A percentile compares a stretch with the other conserved stretches of the same genome.
These are phyloP conservation scores for Cystobasidium onofrii DNA, from an alignment of 768 basidiomycete genomes.

Conservation along the genomic window DNA sequence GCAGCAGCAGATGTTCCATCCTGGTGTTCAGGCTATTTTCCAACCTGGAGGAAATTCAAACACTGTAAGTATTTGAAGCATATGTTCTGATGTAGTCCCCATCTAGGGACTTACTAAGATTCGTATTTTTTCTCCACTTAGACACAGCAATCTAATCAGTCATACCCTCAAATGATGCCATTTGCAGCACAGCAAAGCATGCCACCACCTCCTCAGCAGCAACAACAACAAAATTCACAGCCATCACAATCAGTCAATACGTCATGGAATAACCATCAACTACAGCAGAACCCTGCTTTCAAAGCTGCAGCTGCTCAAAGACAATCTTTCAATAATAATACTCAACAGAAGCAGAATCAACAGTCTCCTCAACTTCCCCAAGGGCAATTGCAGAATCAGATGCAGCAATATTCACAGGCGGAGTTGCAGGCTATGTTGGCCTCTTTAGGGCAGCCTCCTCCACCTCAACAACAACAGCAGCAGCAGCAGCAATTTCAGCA, in stretches of 20 bases:
- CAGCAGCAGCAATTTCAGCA: constrained; percentile 11
- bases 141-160: not conserved
- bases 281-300: not conserved
- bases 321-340: not conserved
- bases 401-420: constrained; percentile 14
- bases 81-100: too few species aligned
- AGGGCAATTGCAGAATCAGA: not conserved
- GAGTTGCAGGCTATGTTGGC: constrained; percentile 16
- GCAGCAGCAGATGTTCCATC: constrained; percentile 12
- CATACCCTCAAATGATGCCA: not conserved
- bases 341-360: constrained; percentile 9
- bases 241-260: not conserved
- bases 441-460: not conserved
- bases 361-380: not conserved
- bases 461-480: constrained; percentile 8
- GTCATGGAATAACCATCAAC: not conserved
- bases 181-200: not conserved
- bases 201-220: not conserved
- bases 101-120: too few species aligned
- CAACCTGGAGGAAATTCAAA: not conserved
- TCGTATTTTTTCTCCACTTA: too few species aligned
- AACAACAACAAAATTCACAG: not conserved
- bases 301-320: not conserved
- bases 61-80: not conserved
- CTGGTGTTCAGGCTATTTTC: constrained; percentile 6